Evolutionary conservation across 2,329 filamentous ascomycete species (phyloP).

Genomic region (Laburnicola sp.): DNA sequence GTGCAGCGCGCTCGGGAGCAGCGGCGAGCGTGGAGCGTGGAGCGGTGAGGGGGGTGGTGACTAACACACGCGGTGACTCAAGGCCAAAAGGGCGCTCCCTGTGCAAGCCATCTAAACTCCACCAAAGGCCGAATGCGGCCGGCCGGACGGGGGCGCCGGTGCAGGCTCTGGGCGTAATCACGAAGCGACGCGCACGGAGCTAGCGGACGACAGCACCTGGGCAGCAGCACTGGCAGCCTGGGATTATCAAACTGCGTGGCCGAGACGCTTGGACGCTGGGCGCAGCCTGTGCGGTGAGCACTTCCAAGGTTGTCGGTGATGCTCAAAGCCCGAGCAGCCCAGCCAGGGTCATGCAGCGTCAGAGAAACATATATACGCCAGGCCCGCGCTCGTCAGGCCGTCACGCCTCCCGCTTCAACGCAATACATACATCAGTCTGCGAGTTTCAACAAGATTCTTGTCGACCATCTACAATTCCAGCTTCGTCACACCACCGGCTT

Average conservation of each 20-base stretch:
- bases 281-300: conserved; percentile 28
- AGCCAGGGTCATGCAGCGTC: conserved; percentile 33
- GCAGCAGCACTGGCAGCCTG: too few relatives aligned
- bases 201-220: conserved; percentile 9
- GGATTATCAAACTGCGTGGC: conserved; percentile 5
- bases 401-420: conserved; percentile 20
- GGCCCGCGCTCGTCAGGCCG: conserved; percentile 20
- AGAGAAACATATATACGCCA: conserved; percentile 39
- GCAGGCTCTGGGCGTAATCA: too few relatives aligned
- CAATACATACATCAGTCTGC: conserved; percentile 7
- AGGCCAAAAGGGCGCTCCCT: too few relatives aligned
- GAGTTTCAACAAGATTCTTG: background rate
- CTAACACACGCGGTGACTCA: too few relatives aligned
- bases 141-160: too few relatives aligned
- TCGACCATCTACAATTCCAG: conserved; percentile 3
- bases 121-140: too few relatives aligned
- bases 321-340: conserved; percentile 31
- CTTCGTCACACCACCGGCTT: background rate
- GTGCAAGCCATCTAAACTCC: too few relatives aligned
- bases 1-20: too few relatives aligned
- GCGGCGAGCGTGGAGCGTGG: too few relatives aligned
- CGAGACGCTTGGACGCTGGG: conserved; percentile 6
- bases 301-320: conserved; percentile 26
- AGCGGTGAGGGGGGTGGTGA: too few relatives aligned
- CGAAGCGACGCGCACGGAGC: conserved; percentile 6